Evolutionary conservation across 352 stramenopile species (phyloP), one percentile per base, ranked within the genome.

Genomic region (Phytophthora foliorum): DNA sequence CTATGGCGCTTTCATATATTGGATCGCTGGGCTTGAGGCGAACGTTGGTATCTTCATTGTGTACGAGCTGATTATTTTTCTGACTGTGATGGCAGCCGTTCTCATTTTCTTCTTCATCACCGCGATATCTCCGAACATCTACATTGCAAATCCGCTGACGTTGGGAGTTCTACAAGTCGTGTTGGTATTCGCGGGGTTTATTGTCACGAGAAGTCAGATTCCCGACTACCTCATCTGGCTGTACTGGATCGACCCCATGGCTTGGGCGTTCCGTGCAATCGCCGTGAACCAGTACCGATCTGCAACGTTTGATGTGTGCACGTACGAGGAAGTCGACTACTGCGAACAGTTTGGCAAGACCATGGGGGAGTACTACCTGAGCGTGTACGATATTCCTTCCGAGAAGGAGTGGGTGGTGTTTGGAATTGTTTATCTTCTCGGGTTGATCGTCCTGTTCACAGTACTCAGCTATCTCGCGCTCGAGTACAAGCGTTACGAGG

Each of bases 221-320:
- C 82, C 80, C 4, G 42, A 57, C 41, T 75, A 73, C 46, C 78
- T 81, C 24, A 66, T 73, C 16, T 91, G 83, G 83, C 11, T 89
- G 3, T 87, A 89, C 58, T 89, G 69, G 64, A 68, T 90, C 27
- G 84, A 86, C 32, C 83, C 83, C 0, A 68, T 88, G 34, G 49
- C 69, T 10, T 90, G 78, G 75, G 57, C 68, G 29, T 75, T 81
- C 13, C 75, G 77, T 13, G 72, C 72, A 24, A 34, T 86, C 3
- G 56, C 61, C 19, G 54, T 86, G 31, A 86, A 81, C 50, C 63
- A 84, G 61, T 86, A 81, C 64, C 64, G 66, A 32, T 58, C 60
- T 46, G 49, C 42, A 32, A 61, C 39, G 24, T 74, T 74, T 31
- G 55, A 80, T 24, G 54, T 72, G 14, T 81, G 76, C 32, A 59